phyloP scores from a whole-genome alignment of 2,329 filamentous ascomycete species.

The Sarocladium oryzae region DNA sequence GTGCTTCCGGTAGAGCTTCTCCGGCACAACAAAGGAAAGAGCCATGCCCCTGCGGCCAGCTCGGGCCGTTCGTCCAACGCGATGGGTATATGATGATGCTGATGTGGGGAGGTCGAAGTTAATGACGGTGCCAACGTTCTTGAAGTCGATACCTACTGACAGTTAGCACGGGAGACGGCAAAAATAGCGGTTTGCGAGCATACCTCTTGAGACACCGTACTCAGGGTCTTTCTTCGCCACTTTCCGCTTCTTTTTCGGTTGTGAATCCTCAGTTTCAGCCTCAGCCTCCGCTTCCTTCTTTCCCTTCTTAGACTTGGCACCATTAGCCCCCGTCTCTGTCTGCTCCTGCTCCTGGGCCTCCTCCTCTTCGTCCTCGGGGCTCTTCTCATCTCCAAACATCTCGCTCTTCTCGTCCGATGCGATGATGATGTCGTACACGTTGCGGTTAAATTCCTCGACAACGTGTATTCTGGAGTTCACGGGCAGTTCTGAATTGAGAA shows the following conservation, averaged over 20 bases:
- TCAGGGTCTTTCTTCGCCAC: conserved; percentile 67
- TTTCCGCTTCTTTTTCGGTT: conserved; percentile 56
- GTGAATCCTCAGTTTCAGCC: conserved; percentile 9
- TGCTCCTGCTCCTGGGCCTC: conserved; percentile 43
- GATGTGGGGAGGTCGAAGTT: conserved; percentile 93
- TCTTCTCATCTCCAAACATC: conserved; percentile 61
- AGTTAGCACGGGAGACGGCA: conserved; percentile 17
- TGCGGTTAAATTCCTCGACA: conserved; percentile 94
- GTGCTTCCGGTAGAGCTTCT: conserved; percentile 78
- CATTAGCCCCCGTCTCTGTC: conserved; percentile 20
- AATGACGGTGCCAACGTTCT: conserved; percentile 87
- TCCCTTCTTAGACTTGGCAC: conserved; percentile 16
- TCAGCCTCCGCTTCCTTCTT: conserved; percentile 19
- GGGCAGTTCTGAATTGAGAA: conserved; percentile 89
- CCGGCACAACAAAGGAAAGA: conserved; percentile 87
- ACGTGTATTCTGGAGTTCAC: conserved; percentile 91
- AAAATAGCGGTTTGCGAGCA: too few relatives aligned
- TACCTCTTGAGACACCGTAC: conserved; percentile 86
- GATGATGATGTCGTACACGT: conserved; percentile 96
- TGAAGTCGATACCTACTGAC: conserved; percentile 70
- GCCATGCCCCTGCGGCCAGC: conserved; percentile 91
- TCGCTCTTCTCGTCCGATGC: conserved; percentile 82
- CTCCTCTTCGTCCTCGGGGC: conserved; percentile 30
- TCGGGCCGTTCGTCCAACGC: conserved; percentile 87
- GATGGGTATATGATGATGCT: conserved; percentile 91